phyloP scores from a whole-genome alignment of 495 filamentous ascomycete species.

The Tuber borchii region DNA sequence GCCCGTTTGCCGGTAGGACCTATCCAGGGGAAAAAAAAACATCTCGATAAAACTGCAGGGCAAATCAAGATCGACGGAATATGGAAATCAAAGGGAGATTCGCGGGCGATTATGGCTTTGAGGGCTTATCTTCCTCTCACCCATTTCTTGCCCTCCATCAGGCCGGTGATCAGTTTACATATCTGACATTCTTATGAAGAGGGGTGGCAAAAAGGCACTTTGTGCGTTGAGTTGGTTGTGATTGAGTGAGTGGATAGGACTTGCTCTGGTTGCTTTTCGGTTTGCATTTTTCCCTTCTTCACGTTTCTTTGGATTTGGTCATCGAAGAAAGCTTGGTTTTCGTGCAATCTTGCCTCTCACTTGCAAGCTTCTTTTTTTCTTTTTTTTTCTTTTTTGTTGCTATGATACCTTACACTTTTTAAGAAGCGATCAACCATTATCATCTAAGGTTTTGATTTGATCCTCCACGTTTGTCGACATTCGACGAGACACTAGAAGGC shows the following conservation, averaged over 20 bases:
- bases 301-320: background rate
- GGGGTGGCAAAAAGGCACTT: background rate
- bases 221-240: background rate
- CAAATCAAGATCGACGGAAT: constrained; percentile 1
- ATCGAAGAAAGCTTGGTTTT: constrained; percentile 5
- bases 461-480: background rate
- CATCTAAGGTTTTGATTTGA: background rate
- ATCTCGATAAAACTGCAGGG: constrained; percentile 7
- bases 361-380: background rate
- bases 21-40: background rate
- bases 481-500: background rate
- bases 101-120: background rate
- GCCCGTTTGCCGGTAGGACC: background rate
- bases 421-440: background rate
- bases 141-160: background rate
- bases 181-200: background rate
- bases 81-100: constrained; percentile 5
- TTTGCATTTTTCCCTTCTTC: no score
- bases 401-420: no score
- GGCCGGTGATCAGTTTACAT: background rate
- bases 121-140: background rate
- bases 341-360: background rate
- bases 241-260: background rate
- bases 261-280: background rate
- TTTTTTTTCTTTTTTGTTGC: background rate